These are phyloP conservation scores for Fusarium ambrosium DNA, from an alignment of 2,329 filamentous ascomycete genomes.

Conservation along the genomic window DNA sequence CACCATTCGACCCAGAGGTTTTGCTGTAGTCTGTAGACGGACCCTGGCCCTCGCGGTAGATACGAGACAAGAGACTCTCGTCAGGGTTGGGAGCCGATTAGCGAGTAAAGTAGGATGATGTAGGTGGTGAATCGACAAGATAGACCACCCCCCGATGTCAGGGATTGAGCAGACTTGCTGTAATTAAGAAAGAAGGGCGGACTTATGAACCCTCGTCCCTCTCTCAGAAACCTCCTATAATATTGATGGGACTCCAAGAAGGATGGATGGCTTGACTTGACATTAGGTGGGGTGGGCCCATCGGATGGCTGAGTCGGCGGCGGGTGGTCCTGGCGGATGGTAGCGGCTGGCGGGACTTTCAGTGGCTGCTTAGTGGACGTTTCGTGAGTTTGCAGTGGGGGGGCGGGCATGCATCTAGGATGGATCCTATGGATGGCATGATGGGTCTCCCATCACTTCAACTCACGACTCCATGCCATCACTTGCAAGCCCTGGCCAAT, in stretches of 20 bases:
- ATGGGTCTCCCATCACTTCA: neutral
- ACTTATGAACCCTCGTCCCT: slow-evolving; percentile 33
- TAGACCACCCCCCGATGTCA: slow-evolving; percentile 12
- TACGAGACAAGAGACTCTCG: slow-evolving; percentile 6
- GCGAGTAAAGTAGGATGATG: slow-evolving; percentile 25
- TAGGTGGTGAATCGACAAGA: slow-evolving; percentile 24
- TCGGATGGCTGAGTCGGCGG: slow-evolving; percentile 32
- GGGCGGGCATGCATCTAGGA: neutral
- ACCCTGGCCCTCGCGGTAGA: slow-evolving; percentile 36
- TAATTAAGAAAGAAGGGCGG: slow-evolving; percentile 11
- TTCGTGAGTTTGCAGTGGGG: slow-evolving; percentile 19
- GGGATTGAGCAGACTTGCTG: slow-evolving; percentile 15
- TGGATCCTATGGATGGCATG: neutral
- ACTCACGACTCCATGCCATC: slow-evolving; percentile 8
- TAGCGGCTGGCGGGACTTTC: slow-evolving; percentile 25
- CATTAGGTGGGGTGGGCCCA: slow-evolving; percentile 34
- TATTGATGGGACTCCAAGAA: slow-evolving; percentile 29
- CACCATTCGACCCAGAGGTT: slow-evolving; percentile 37
- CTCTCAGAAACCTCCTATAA: slow-evolving; percentile 38
- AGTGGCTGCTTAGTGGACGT: slow-evolving; percentile 14
- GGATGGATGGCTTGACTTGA: slow-evolving; percentile 23
- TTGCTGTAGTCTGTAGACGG: slow-evolving; percentile 33
- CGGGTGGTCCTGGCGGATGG: slow-evolving; percentile 31
- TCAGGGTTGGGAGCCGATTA: slow-evolving; percentile 30
- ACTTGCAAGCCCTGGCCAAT: slow-evolving; percentile 18